Evolutionary conservation across 2,329 filamentous ascomycete genomes (phyloP).

Genomic region (Diaporthe citrichinensis): DNA sequence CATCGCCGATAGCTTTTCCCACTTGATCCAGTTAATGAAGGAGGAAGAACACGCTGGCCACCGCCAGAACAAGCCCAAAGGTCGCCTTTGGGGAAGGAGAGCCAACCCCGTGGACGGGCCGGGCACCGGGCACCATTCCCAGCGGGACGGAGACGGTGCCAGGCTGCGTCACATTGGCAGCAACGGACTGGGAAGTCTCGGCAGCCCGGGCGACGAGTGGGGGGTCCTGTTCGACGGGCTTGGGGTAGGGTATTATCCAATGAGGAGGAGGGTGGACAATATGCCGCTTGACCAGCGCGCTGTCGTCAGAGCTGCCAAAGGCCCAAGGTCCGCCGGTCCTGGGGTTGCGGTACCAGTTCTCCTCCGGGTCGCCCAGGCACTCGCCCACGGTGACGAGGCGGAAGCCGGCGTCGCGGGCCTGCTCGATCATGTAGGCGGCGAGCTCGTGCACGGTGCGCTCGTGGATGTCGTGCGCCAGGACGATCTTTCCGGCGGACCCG

Average conservation of each 20-base stretch:
- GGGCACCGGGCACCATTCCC: neutral
- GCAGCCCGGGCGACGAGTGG: too few species aligned
- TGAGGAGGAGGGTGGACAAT: neutral
- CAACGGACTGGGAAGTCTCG: neutral
- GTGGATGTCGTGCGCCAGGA: slow-evolving; percentile 62
- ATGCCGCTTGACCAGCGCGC: neutral
- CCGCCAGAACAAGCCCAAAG: slow-evolving; percentile 7
- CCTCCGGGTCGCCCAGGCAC: slow-evolving; percentile 65
- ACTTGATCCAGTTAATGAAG: neutral
- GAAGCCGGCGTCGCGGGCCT: slow-evolving; percentile 59
- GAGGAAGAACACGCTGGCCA: neutral
- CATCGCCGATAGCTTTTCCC: neutral
- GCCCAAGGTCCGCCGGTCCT: slow-evolving; percentile 30
- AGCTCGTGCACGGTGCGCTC: slow-evolving; percentile 62
- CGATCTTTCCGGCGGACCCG: slow-evolving; percentile 23
- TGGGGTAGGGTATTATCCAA: too few species aligned
- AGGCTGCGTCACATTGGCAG: neutral
- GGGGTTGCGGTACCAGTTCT: slow-evolving; percentile 65
- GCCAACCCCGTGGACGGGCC: too few species aligned
- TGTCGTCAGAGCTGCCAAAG: neutral
- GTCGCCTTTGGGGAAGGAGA: neutral
- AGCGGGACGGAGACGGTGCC: too few species aligned
- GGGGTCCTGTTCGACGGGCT: neutral
- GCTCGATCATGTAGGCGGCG: slow-evolving; percentile 59
- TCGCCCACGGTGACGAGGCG: slow-evolving; percentile 67